phyloP scores from a whole-genome alignment of 495 filamentous ascomycete species.

The Penicillium manginii region DNA sequence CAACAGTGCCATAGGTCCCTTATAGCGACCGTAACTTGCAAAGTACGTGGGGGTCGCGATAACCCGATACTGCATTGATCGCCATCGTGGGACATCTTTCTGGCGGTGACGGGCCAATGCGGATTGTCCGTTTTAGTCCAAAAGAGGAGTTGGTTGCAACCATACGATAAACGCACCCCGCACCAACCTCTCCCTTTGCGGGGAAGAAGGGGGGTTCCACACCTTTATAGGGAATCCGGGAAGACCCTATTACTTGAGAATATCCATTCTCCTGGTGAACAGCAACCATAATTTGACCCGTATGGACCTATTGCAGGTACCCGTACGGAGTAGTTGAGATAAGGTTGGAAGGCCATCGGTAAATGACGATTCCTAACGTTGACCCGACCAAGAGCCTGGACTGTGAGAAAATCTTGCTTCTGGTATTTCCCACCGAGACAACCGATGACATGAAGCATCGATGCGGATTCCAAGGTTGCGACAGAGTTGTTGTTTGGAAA shows the following conservation, averaged over 20 bases:
- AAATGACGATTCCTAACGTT: too few species aligned
- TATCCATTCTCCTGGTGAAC: not conserved
- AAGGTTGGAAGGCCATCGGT: too few species aligned
- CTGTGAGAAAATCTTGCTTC: too few species aligned
- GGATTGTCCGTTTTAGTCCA: not conserved
- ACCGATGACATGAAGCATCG: too few species aligned
- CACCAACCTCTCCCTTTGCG: not conserved
- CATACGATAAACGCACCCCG: not conserved
- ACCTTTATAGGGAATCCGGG: not conserved
- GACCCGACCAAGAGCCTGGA: too few species aligned
- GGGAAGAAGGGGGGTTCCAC: not conserved
- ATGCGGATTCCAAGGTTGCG: too few species aligned
- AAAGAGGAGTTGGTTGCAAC: not conserved
- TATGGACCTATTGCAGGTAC: too few species aligned
- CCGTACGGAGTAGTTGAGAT: too few species aligned
- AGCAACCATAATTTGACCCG: too few species aligned
- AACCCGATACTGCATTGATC: constrained; percentile 2
- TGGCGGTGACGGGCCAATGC: not conserved
- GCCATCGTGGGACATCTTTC: not conserved
- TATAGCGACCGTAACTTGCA: not conserved
- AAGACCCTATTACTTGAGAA: not conserved
- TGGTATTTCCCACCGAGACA: too few species aligned
- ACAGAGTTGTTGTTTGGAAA: too few species aligned
- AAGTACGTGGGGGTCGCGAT: not conserved
- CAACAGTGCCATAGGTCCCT: not conserved